Base-by-base conservation (phyloP, 2,329 filamentous ascomycete species). In the Albophoma yamanashiensis region DNA sequence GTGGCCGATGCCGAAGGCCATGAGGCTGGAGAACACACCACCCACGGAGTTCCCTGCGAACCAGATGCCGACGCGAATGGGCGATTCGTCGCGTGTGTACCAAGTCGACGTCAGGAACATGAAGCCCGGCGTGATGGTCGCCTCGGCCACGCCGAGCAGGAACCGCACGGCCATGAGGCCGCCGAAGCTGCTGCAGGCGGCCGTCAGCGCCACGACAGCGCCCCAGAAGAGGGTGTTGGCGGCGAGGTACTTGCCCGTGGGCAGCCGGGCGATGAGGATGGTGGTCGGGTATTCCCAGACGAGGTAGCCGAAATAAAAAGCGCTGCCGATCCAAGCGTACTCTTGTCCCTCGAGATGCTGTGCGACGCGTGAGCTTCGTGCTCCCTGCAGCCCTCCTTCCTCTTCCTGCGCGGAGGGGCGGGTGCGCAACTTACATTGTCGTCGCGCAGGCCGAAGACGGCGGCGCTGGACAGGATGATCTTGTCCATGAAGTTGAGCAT, bases 401-500 rank as follows among this genome's bases (percentile, higher is more conserved):
- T n/a, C n/a, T n/a, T n/a, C n/a, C n/a, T 31, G 27, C 5, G 27
- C 27, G 3, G 27, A 31, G 27, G 34, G 9, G 20, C 43, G 15
- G 2, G 27, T 36, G 17, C 9, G 17, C 52, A 6, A 61, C 67
- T 63, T 47, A 73, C 71, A 25, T 71, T 77, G 63, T 83, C 81
- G 4, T 79, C 68, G 5, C 73, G 70, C n/a, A 83, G 65, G 0
- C 80, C 82, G 65, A 85, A 84, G 0, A 85, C 80, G 6, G 80
- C 74, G 0, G 82, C 82, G 63, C 77, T 82, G 0, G 79, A 81
- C 6, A 83, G 66, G 57, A 81, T 82, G 1, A 78, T 78, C 68
- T 85, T 86, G 69, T 86, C 83, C 75, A 85, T 82, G 62, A 84
- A 85, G 64, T 83, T 82, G 63, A 85, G 69, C 71, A 79, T 79